Evolutionary conservation across 805 yeast genomes (phyloP), one percentile per base, ranked within the genome.

Genomic region (Naumovozyma castellii): DNA sequence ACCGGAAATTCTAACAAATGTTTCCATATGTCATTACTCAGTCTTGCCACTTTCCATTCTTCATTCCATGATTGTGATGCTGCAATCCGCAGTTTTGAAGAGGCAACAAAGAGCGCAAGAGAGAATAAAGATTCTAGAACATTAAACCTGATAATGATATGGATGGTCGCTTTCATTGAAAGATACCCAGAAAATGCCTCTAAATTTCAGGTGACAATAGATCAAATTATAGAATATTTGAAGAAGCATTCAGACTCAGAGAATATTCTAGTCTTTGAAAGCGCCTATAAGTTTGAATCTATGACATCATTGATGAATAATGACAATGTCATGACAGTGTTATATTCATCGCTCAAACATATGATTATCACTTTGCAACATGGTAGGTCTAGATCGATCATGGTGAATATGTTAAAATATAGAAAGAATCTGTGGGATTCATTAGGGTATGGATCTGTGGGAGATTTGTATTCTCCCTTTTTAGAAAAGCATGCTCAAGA

Each of bases 101-200:
- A 87, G 56, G 92, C 96, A 0, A 81, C 86, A 2, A 69, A 82
- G 5, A 86, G 87, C 2, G 96, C 96, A 0, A 66, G 96, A 48
- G 95, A 87, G 51, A 80, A 81, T 49, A 78, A 78, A 45, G 95
- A 88, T 57, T 69, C 75, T 40, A 67, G 71, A 12, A 84, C 94
- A 18, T 67, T 86, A 32, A 80, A 84, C 19, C 78, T 78, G 48
- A 70, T 86, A 13, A 64, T 86, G 37, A 70, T 85, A 8, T 82
- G 92, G 87, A 65, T 85, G 1, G 76, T 78, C 47, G 73, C 79
- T 45, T 84, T 81, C 49, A 68, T 84, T 51, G 76, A 75, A 43
- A 73, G 75, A 42, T 72, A 79, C 50, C 95, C 95, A 0, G 66
- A 72, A 36, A 53, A 78, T 43, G 54, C 66, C 10, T 71, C 72